These are phyloP conservation scores for Epichloe baconii DNA, from an alignment of 2,329 filamentous ascomycete species.

Conservation along the genomic window DNA sequence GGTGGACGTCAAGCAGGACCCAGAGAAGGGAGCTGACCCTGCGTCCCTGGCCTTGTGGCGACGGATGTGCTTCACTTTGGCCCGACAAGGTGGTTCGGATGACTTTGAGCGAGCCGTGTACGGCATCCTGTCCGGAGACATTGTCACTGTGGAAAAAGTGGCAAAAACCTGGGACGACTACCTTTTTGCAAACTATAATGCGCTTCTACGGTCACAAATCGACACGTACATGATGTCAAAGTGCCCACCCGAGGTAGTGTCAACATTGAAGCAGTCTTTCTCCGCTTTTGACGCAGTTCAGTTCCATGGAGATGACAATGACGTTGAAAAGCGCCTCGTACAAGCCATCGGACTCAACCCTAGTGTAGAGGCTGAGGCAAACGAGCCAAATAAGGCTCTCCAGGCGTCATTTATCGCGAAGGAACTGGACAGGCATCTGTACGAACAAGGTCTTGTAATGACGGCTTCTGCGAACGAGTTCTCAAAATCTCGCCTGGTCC, in stretches of 20 bases:
- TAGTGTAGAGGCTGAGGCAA: slow-evolving; percentile 44
- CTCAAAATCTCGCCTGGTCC: slow-evolving; percentile 16
- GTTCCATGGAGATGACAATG: slow-evolving; percentile 42
- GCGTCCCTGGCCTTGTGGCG: slow-evolving; percentile 54
- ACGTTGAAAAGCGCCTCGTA: slow-evolving; percentile 45
- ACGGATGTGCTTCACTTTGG: slow-evolving; percentile 60
- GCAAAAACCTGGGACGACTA: slow-evolving; percentile 76
- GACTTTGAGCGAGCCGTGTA: slow-evolving; percentile 84
- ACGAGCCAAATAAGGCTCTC: slow-evolving; percentile 57
- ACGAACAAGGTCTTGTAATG: slow-evolving; percentile 40
- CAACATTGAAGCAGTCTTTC: slow-evolving; percentile 44
- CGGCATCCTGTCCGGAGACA: slow-evolving; percentile 76
- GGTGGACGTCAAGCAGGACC: slow-evolving; percentile 27
- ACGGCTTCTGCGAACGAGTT: slow-evolving; percentile 13
- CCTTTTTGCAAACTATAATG: slow-evolving; percentile 78
- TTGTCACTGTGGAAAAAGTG: slow-evolving; percentile 61
- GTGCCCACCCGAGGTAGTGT: slow-evolving; percentile 38
- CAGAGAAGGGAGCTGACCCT: slow-evolving; percentile 19
- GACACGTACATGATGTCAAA: slow-evolving; percentile 52
- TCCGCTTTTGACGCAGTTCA: slow-evolving; percentile 51
- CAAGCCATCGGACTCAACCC: slow-evolving; percentile 43
- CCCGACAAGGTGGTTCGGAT: slow-evolving; percentile 55
- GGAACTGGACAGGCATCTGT: slow-evolving; percentile 43
- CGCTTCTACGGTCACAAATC: slow-evolving; percentile 68
- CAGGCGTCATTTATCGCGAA: slow-evolving; percentile 63